Evolutionary conservation across 257 asterid species (phyloP), one percentile per base, ranked within the genome.

Genomic region (Solanum chmielewskii): DNA sequence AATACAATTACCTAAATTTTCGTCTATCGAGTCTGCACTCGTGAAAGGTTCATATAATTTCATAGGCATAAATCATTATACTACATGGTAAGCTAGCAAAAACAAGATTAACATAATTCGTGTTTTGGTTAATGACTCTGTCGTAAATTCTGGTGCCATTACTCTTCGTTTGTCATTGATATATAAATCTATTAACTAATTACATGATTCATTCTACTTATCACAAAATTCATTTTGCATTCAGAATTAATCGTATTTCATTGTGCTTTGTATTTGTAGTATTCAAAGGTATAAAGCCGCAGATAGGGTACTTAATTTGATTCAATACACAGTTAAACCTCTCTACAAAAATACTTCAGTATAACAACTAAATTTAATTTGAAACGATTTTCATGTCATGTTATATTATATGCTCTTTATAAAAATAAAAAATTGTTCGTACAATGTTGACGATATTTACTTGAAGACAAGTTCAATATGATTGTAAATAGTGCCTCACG

Each of bases 401-500:
- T 12, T 13, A 68, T 68, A 27, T 13, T 68, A 27, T 13, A 68
- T 13, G 10, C 13, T 13, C 9, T 66, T 4, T 25, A 66, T 11
- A 66, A 66, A 11, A n/a, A 47, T 9, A 2, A 41, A 41, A 41
- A 41, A 41, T 8, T 41, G 9, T 41, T 9, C 3, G 11, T 41
- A 41, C 44, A 41, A 41, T 41, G 44, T 41, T 41, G 44, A 9
- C 11, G 44, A 41, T 41, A 41, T 41, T 41, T 41, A 9, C 83
- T 85, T 7, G 74, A 93, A 96, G 97, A 97, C 98, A 76, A 91
- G 93, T 41, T 41, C 3, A 41, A 7, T 41, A 41, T 41, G 44
- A 9, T 41, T 41, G 44, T 9, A 41, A 88, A 94, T 96, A 59
- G 99, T 96, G 64, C 98, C 98, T 49, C 90, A 71, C 0, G 98